Evolutionary conservation across 805 yeast genomes (phyloP), one percentile per base, ranked within the genome.

Genomic region (Wickerhamiella bombiphila): DNA sequence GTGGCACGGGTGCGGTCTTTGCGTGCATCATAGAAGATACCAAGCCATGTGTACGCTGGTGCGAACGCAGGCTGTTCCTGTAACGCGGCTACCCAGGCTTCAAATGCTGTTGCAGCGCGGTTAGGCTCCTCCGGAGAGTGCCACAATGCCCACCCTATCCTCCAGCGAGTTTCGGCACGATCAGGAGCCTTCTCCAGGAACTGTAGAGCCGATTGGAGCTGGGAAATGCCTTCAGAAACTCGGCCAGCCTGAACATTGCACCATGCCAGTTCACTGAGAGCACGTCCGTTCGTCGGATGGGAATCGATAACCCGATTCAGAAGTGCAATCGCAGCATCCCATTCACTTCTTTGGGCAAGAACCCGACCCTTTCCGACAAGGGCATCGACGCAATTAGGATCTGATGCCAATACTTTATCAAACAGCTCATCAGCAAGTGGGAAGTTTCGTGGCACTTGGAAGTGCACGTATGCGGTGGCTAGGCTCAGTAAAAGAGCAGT

Each of bases 391-490:
- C 75, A 72, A 3, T 55, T 49, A 3, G 68, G 66, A 22, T 60
- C 60, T 16, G 61, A 61, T 0, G 55, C 45, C 19, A 82, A 61
- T 3, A 85, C 72, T 18, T 64, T 60, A 26, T 79, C 78, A 55
- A 78, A 91, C 13, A 85, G 56, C 35, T 71, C 72, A 21, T 78
- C 52, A 0, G 98, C 97, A 19, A 76, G 65, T 2, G 70, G 64
- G 51, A 72, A 82, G 57, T 88, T 80, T 56, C 83, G 83, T 8
- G 97, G 98, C 0, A 96, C 80, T 54, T 88, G 94, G 51, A 76
- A 70, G 52, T 81, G 78, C 0, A 93, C 80, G 52, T 85, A 81
- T 1, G 79, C 68, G 0, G 75, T 69, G 0, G 91, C 97, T 38
- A 81, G 63, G 18, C 71, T 64, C 26, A 83, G 66, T 6, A 78